Evolutionary conservation across 1,139 yeast genomes (phyloP), one percentile per base, ranked within the genome.

Genomic region (Geotrichum europaeum): DNA sequence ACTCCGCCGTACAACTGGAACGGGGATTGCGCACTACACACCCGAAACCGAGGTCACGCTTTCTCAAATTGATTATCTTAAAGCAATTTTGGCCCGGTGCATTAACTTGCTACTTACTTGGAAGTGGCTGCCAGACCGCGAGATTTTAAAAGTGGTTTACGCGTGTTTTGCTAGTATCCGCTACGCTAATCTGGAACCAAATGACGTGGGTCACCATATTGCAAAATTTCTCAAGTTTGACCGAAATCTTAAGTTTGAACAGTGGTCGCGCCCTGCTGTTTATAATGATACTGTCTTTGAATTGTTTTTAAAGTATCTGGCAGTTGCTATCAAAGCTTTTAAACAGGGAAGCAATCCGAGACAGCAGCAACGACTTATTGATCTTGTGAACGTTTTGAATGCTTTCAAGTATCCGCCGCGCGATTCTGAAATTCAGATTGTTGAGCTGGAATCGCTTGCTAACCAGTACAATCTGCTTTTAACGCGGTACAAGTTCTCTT

Each of bases 141-240:
- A 50, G 12, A 32, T 56, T 7, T 50, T 55, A n/a, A 53, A 56
- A 43, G 49, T 57, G 2, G 55, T 43, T 18, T 60, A 56, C 20
- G 24, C 53, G 7, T 53, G 51, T 30, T 60, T 60, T 53, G 55
- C 62, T 45, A 47, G 55, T 12, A 56, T 56, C 10, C 20, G 58
- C 13, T 60, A 56, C 34, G 56, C 60, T 7, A 60, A 60, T 30
- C 24, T 60, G 18, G 62, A 60, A 30, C 61, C 61, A n/a, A 56
- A 43, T 30, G 59, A 60, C 13, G 57, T 53, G 30, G 57, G 59
- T 24, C 53, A 60, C 18, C 36, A 54, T 20, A 32, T 47, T 47
- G 18, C 43, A 0, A 28, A 18, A n/a, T 40, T 40, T 40, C 47
- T 40, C 10, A 40, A 40, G 47, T 40, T 40, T 40, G 20, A 40